Evolutionary conservation across 2,329 filamentous ascomycete species (phyloP), one percentile per base, ranked within the genome.

Genomic region (Neophaeococcomyces mojaviensis): DNA sequence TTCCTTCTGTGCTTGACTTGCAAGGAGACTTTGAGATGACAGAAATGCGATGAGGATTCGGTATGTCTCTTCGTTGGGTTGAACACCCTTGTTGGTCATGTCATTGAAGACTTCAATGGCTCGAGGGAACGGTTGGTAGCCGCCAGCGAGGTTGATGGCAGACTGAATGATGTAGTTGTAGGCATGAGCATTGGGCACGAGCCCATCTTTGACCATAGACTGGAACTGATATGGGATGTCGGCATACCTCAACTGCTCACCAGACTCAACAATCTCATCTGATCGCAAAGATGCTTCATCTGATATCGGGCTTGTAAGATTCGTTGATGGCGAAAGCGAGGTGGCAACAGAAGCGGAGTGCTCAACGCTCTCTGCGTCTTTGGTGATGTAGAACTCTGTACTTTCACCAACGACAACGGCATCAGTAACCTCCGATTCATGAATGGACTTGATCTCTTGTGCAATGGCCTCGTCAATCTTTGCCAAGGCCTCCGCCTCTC

Each of bases 81-180:
- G 70, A 19, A 97, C 82, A 56, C 83, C 84, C 54, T 89, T 84
- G 54, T 84, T 81, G 56, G 95, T 80, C 92, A 98, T 97, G 63
- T 97, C 89, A 13, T 88, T 84, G 65, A 97, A 98, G 43, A 98
- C 86, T 68, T 95, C 89, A 43, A 97, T 76, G 4, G 88, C 88
- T 70, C 94, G 94, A 51, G 88, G 84, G 12, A 94, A 86, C 43
- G 92, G 81, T 68, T 94, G 85, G 44, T 84, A 84, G 65, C 82
- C 85, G 64, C 86, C 82, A 6, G 89, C 86, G 15, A 96, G 77
- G 56, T 87, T 77, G 51, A 96, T 87, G 12, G 88, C 88, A 4
- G 92, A 87, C 58, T 82, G 76, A 35, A 98, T 72, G 36, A 98
- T 75, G 40, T 88, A 86, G 63, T 96, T 96, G 74, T 98, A 98